phyloP scores from a whole-genome alignment of 306 rosid genomes.

The Corylus americana region DNA sequence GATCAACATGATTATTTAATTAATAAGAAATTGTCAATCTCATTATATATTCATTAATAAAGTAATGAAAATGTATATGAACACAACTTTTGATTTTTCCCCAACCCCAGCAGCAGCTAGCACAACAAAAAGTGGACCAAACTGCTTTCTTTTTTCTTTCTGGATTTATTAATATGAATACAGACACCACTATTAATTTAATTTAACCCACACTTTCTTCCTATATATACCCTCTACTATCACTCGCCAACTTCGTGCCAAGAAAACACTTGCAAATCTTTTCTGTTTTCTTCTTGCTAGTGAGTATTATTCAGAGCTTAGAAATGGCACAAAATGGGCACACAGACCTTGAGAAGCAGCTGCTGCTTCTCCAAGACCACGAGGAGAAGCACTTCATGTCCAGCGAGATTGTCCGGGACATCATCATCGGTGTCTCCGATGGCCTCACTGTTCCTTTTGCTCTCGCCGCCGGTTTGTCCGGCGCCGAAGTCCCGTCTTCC shows the following conservation, averaged over 20 bases:
- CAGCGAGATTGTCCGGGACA: slow-evolving; percentile 61
- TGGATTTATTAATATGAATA: slow-evolving; percentile 1
- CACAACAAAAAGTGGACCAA: background rate
- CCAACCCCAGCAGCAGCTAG: background rate
- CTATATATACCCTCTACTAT: background rate
- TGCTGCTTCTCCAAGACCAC: slow-evolving; percentile 47
- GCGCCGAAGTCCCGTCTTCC: slow-evolving; percentile 63
- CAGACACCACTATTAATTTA: background rate
- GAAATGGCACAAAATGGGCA: slow-evolving; percentile 29
- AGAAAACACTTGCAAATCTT: background rate
- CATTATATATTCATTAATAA: no score
- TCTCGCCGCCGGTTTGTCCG: slow-evolving; percentile 71
- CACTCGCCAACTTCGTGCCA: background rate
- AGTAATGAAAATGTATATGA: background rate
- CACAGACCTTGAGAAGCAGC: slow-evolving; percentile 37
- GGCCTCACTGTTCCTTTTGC: slow-evolving; percentile 80
- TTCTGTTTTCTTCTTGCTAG: background rate
- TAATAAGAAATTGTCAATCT: no score
- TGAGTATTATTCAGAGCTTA: background rate
- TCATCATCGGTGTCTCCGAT: slow-evolving; percentile 73
- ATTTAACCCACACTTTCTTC: background rate
- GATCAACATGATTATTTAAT: no score
- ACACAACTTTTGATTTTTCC: background rate
- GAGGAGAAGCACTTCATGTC: slow-evolving; percentile 68
- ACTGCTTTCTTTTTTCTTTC: background rate